Evolutionary conservation across 2,329 filamentous ascomycete genomes (phyloP).

Genomic region (Fusarium cicatricum): DNA sequence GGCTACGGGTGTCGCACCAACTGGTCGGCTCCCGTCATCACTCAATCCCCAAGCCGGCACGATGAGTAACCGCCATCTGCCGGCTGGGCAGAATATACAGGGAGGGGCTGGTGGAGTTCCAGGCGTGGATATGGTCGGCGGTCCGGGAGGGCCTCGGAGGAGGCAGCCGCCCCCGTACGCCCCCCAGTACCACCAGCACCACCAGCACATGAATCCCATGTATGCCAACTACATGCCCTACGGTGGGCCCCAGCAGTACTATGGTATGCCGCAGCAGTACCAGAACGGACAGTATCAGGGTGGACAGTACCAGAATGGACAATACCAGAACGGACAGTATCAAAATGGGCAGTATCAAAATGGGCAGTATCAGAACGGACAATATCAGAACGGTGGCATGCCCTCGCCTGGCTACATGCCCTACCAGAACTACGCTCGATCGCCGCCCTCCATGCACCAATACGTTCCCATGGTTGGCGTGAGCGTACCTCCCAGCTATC

Average conservation of each 20-base stretch:
- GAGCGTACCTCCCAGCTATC: conserved; percentile 56
- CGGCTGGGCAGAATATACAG: conserved; percentile 74
- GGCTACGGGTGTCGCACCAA: conserved; percentile 46
- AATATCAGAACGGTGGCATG: conserved; percentile 47
- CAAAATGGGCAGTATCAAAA: conserved; percentile 53
- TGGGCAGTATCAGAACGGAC: conserved; percentile 41
- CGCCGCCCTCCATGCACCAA: conserved; percentile 62
- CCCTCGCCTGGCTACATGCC: conserved; percentile 55
- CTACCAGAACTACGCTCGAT: conserved; percentile 55
- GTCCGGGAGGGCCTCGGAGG: conserved; percentile 50
- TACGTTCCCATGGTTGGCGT: conserved; percentile 62
- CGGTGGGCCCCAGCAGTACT: conserved; percentile 53
- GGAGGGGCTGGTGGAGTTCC: conserved; percentile 49
- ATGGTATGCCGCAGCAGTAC: conserved; percentile 67
- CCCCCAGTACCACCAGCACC: conserved; percentile 50
- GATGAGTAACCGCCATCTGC: conserved; percentile 81
- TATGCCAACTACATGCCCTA: conserved; percentile 63
- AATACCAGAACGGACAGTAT: conserved; percentile 40
- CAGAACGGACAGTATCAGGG: conserved; percentile 42
- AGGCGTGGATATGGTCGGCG: conserved; percentile 48
- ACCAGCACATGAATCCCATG: conserved; percentile 57
- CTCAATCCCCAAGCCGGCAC: conserved; percentile 69
- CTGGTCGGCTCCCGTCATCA: conserved; percentile 47
- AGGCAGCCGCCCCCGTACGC: conserved; percentile 50
- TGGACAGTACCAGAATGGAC: conserved; percentile 42